phyloP scores from a whole-genome alignment of 257 asterid species.

The Solanum stenotomum region DNA sequence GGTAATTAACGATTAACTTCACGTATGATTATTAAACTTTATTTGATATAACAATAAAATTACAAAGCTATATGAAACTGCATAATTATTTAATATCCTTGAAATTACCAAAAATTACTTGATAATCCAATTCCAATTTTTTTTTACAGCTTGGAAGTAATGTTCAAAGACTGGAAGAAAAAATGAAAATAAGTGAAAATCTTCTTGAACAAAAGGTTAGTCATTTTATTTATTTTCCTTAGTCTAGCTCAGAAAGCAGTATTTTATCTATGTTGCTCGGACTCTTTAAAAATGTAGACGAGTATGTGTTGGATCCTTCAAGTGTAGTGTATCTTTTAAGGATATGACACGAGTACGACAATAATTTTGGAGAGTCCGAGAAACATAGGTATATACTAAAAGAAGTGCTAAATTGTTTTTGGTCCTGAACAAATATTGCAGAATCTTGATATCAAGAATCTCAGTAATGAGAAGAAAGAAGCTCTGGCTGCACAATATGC shows the following conservation, averaged over 20 bases:
- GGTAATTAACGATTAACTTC: not conserved
- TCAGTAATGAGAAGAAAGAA: slow-evolving; percentile 53
- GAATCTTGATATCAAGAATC: slow-evolving; percentile 70
- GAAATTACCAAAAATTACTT: not conserved
- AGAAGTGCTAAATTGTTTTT: not conserved
- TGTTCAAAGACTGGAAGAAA: slow-evolving; percentile 45
- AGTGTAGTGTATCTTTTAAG: not conserved
- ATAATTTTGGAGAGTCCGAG: not conserved
- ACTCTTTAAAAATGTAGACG: not conserved
- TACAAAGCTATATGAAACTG: not conserved
- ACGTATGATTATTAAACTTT: not conserved
- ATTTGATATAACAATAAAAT: not conserved
- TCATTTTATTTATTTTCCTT: not conserved
- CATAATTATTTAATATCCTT: not conserved
- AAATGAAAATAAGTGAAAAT: slow-evolving; percentile 38
- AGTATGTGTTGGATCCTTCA: not conserved
- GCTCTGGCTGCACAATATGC: slow-evolving; percentile 82
- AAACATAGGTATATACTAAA: not conserved
- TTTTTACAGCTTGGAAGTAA: slow-evolving; percentile 46
- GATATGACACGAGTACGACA: not conserved
- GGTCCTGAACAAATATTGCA: slow-evolving; percentile 14
- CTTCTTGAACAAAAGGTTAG: slow-evolving; percentile 61
- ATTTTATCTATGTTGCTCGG: not conserved
- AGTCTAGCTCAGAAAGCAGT: not conserved
- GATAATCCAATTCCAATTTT: not conserved